Conservation (phyloP, 2,329 filamentous ascomycete species). For the Aureobasidium subglaciale region DNA sequence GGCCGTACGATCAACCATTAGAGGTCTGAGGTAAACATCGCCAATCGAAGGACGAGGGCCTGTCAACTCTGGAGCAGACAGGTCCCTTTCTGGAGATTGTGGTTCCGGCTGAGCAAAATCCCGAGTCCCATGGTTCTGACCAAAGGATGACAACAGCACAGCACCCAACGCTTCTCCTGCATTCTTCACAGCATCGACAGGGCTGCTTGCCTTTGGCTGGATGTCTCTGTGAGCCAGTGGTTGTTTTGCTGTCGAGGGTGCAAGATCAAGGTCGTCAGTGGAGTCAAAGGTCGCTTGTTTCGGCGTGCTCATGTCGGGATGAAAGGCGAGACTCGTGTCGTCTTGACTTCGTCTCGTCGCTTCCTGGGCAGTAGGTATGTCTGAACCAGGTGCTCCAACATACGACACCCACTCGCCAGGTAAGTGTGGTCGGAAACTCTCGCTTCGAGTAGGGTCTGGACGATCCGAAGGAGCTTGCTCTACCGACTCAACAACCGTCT, state of each 20-base stretch:
- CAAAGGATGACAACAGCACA: constrained; percentile 32
- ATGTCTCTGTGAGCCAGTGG: constrained; percentile 23
- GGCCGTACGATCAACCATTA: constrained; percentile 32
- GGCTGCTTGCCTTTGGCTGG: constrained; percentile 21
- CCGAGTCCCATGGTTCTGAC: constrained; percentile 28
- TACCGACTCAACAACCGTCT: neutral
- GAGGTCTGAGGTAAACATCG: constrained; percentile 32
- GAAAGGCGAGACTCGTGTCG: constrained; percentile 18
- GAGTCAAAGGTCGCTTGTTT: neutral
- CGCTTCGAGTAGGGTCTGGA: constrained; percentile 20
- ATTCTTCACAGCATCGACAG: constrained; percentile 41
- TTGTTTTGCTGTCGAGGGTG: constrained; percentile 30
- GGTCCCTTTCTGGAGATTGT: constrained; percentile 22
- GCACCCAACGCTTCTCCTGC: constrained; percentile 44
- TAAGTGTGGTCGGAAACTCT: constrained; percentile 44
- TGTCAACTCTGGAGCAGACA: constrained; percentile 17
- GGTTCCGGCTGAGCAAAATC: constrained; percentile 26
- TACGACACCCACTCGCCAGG: constrained; percentile 50
- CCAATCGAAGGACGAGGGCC: constrained; percentile 21
- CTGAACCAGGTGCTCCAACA: constrained; percentile 34
- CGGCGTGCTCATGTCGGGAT: constrained; percentile 14
- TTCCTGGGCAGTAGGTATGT: constrained; percentile 17
- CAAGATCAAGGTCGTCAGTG: constrained; percentile 23
- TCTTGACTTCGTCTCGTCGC: neutral
- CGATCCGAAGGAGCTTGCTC: neutral